A percentile compares a stretch with the other conserved stretches of the same genome.
Evolutionary conservation across 2,329 filamentous ascomycete species (phyloP).

Genomic region (Coniochaeta sp.): DNA sequence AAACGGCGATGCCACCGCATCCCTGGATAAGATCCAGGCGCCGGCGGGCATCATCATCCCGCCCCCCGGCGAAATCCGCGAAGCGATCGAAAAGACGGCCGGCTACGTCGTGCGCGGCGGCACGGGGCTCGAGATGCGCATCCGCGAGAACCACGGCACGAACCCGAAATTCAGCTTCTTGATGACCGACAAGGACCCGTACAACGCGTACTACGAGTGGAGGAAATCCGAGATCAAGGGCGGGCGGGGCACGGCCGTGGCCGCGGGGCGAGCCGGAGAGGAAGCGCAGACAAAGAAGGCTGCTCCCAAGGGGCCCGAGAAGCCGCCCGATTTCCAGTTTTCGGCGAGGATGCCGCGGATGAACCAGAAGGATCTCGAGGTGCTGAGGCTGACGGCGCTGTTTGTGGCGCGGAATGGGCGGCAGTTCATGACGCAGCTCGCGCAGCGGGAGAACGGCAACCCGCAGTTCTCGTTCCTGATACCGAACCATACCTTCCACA

Average conservation of each 20-base stretch:
- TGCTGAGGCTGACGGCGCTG: constrained; percentile 70
- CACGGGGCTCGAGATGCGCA: constrained; percentile 68
- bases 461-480: constrained; percentile 95
- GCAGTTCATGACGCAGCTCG: constrained; percentile 82
- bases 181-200: constrained; percentile 72
- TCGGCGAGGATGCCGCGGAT: constrained; percentile 97
- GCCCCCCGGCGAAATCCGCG: constrained; percentile 75
- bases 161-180: constrained; percentile 94
- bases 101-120: constrained; percentile 75
- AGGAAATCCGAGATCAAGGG: constrained; percentile 77
- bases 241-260: constrained; percentile 72
- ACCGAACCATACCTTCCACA: constrained; percentile 91
- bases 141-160: constrained; percentile 74
- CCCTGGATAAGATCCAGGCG: constrained; percentile 64
- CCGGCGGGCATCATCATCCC: constrained; percentile 81
- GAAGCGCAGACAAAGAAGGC: constrained; percentile 43
- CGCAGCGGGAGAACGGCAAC: constrained; percentile 82
- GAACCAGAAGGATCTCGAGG: constrained; percentile 82
- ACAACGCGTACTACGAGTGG: constrained; percentile 87
- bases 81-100: constrained; percentile 85
- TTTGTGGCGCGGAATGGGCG: constrained; percentile 92
- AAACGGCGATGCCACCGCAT: constrained; percentile 45
- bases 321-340: constrained; percentile 84
- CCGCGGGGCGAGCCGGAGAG: constrained; percentile 67
- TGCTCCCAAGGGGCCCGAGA: constrained; percentile 74